phyloP scores from a whole-genome alignment of 176 grass and related monocot species.

The Zea mays region Zm-B73-REFERENCE-NAM-5.0 NC_050100.1:155390001-155390500 shows the following conservation, averaged over 20 bases:
- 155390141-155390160: slow-evolving; percentile 5
- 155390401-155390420: slow-evolving; percentile 4
- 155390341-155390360: slow-evolving; percentile 46
- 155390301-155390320: slow-evolving; percentile 6
- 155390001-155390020: not conserved
- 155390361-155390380: slow-evolving; percentile 15
- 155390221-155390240: not conserved
- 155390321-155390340: slow-evolving; percentile 41
- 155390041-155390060: too few relatives aligned
- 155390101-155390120: too few relatives aligned
- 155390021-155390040: not conserved
- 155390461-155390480: slow-evolving; percentile 27
- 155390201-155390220: not conserved
- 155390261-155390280: not conserved
- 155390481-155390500: slow-evolving; percentile 25
- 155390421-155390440: slow-evolving; percentile 40
- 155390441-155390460: slow-evolving; percentile 52
- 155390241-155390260: slow-evolving; percentile 4
- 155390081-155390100: too few relatives aligned
- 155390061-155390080: too few relatives aligned
- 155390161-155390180: not conserved
- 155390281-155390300: not conserved
- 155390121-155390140: not conserved
- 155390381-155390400: not conserved
- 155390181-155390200: not conserved